Evolutionary conservation across 1,284 basidiomycete species (phyloP).

Genomic region (Trametes sp.): DNA sequence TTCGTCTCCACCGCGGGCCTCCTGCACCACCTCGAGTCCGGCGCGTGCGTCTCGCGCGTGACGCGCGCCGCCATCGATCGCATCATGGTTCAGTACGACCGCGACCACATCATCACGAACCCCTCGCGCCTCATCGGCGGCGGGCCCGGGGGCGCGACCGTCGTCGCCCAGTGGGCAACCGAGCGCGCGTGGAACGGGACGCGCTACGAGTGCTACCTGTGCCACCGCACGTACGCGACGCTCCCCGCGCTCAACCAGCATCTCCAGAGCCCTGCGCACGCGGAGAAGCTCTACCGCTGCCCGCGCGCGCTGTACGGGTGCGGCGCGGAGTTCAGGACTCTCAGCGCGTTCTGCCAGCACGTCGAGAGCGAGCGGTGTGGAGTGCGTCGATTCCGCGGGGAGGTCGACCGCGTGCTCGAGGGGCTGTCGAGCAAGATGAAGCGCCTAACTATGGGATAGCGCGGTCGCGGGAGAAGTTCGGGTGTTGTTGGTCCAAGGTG

Average conservation of each 20-base stretch:
- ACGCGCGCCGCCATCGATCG: conserved; percentile 41
- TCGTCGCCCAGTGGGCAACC: conserved; percentile 38
- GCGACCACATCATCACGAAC: conserved; percentile 42
- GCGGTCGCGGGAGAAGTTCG: no score
- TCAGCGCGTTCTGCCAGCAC: conserved; percentile 43
- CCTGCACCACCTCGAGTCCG: conserved; percentile 44
- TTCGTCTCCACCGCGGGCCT: conserved; percentile 45
- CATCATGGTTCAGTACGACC: conserved; percentile 37
- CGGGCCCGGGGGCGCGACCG: no score
- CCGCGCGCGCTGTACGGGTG: conserved; percentile 33
- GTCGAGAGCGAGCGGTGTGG: conserved; percentile 43
- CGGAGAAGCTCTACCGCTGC: conserved; percentile 34
- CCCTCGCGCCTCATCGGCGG: conserved; percentile 37
- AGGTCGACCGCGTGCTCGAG: conserved; percentile 36
- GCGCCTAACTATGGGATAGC: conserved; percentile 1
- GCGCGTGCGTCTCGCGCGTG: conserved; percentile 41
- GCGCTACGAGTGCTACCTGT: conserved; percentile 49
- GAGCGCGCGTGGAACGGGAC: conserved; percentile 46
- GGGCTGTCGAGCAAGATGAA: conserved; percentile 13
- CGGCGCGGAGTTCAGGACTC: conserved; percentile 35
- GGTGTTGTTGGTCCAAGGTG: background rate
- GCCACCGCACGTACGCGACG: conserved; percentile 30
- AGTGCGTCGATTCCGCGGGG: conserved; percentile 33
- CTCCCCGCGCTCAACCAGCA: conserved; percentile 33
- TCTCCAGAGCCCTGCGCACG: conserved; percentile 38